A percentile compares a stretch with the other conserved stretches of the same genome.
Conservation (phyloP, 441 rosid genomes). For the Corymbia calophylla region DNA sequence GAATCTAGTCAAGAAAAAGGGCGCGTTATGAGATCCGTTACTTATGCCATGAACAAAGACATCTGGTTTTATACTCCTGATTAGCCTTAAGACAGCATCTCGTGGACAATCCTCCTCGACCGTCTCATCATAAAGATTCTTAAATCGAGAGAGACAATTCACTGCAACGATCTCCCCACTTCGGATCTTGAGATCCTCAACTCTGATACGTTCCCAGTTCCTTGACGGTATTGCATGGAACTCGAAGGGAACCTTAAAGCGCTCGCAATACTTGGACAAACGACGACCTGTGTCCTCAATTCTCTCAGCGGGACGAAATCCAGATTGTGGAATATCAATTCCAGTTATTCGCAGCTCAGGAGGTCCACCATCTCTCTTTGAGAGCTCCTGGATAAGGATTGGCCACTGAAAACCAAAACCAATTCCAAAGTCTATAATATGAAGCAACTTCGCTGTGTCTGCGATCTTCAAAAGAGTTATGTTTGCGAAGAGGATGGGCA, state of each 20-base stretch:
- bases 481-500: slow-evolving; percentile 38
- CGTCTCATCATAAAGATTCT: background rate
- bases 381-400: slow-evolving; percentile 40
- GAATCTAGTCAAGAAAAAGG: background rate
- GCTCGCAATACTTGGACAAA: background rate
- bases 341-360: background rate
- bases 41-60: background rate
- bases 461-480: slow-evolving; percentile 37
- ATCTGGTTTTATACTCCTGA: background rate
- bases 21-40: background rate
- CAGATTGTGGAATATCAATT: slow-evolving; percentile 1
- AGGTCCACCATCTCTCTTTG: background rate
- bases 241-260: slow-evolving; percentile 29
- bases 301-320: slow-evolving; percentile 41
- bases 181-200: background rate
- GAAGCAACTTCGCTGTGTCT: slow-evolving; percentile 47
- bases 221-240: slow-evolving; percentile 44
- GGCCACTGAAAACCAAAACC: slow-evolving; percentile 85
- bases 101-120: background rate
- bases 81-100: background rate
- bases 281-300: background rate
- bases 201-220: background rate
- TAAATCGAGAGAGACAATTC: background rate
- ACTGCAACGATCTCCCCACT: background rate
- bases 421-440: slow-evolving; percentile 73